Base-by-base conservation (phyloP, 495 filamentous ascomycete genomes). In the Penicillium psychrofluorescens region DNA sequence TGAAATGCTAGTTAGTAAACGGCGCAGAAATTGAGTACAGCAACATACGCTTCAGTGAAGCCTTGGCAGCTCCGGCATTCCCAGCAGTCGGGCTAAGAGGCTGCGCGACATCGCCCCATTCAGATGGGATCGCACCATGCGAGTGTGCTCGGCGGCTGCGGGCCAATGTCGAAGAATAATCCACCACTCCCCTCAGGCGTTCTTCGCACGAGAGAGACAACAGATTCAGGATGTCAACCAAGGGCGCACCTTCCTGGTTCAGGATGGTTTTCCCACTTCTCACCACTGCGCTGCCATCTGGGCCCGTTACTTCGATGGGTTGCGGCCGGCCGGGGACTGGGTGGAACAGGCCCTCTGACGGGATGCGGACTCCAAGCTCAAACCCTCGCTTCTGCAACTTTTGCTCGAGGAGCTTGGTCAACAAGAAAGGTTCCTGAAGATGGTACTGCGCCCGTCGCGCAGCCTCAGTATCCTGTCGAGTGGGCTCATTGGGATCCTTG, bases 121-220 rank as follows among this genome's bases (percentile, higher is more conserved):
- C 85, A 16, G 60, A 53, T 13, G 86, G 85, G 2, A 88, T 72
- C 7, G 78, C 60, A 4, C 87, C 88, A 61, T 88, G 77, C 10
- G 86, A 81, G n/a, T 80, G 83, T 32, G 67, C 75, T 53, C 81
- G 79, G 43, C 88, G 79, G 40, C 73, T 80, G 45, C 69, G 74
- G 12, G 85, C 71, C 7, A 90, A 61, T 11, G 63, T 74, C 38
- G 77, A 74, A 6, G 83, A 79, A 55, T 92, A 87, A 50, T 88
- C 81, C 15, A 92, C 45, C 10, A 92, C 59, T 4, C 76, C 73
- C 34, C 83, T 68, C 22, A 94, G 33, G 15, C 84, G 76, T 53
- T 89, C 81, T 46, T 88, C 81, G 31, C 84, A 77, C 7, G 84
- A 82, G 29, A 92, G 74, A 8, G 86, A 90, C 29, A 94, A 42